Percentiles rank a stretch among this genome's conserved stretches.
Evolutionary conservation across 768 basidiomycete genomes (phyloP).

Genomic region (Auricularia sp.): DNA sequence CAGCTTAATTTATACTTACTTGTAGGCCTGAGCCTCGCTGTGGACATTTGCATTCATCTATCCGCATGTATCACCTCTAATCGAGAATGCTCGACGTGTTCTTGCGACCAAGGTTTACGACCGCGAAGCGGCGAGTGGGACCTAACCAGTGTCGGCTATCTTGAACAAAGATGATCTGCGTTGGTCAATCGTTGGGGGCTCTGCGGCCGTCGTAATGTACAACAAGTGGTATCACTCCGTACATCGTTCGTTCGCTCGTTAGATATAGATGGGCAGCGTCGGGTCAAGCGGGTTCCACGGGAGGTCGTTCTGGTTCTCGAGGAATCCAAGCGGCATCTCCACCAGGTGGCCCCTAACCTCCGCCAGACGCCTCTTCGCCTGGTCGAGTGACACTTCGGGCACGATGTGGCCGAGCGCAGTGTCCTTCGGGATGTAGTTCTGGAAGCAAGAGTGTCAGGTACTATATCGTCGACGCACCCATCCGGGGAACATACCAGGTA

Average conservation of each 20-base stretch:
- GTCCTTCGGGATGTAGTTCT: constrained; percentile 68
- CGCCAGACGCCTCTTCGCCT: constrained; percentile 66
- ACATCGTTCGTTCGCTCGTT: constrained; percentile 10
- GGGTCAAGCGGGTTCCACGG: constrained; percentile 63
- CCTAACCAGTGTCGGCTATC: too few relatives aligned
- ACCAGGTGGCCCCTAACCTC: constrained; percentile 41
- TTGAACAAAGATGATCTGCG: too few relatives aligned
- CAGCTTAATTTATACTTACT: too few relatives aligned
- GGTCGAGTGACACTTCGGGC: constrained; percentile 50
- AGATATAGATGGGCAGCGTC: constrained; percentile 72
- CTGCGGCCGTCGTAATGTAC: background rate
- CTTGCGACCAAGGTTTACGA: too few relatives aligned
- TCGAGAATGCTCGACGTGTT: too few relatives aligned
- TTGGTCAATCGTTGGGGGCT: background rate
- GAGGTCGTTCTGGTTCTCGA: constrained; percentile 70
- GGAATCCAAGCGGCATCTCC: constrained; percentile 47
- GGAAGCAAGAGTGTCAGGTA: background rate
- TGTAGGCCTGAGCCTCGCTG: too few relatives aligned
- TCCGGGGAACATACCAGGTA: constrained; percentile 52
- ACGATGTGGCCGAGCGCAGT: constrained; percentile 70
- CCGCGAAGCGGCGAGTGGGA: too few relatives aligned
- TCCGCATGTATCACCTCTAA: too few relatives aligned
- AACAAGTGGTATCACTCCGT: background rate
- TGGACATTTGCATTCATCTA: too few relatives aligned
- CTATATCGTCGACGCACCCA: background rate